A percentile compares a stretch with the other conserved stretches of the same genome.
phyloP scores from a whole-genome alignment of 495 filamentous ascomycete genomes.

The Aspergillus affinis region DNA sequence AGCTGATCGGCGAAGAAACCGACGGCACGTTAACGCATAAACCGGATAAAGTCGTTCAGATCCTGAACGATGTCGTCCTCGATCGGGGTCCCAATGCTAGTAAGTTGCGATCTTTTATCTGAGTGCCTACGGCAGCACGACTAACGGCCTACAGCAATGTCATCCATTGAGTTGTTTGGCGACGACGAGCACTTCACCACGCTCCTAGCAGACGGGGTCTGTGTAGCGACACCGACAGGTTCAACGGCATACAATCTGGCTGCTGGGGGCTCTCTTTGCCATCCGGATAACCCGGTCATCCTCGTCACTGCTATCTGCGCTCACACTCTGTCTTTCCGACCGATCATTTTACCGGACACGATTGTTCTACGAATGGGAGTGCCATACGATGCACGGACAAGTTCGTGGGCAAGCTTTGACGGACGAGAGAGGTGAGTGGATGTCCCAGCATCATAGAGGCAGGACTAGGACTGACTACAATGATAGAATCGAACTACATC shows the following conservation, averaged over 20 bases:
- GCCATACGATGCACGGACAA: slow-evolving; percentile 85
- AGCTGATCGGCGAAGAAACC: slow-evolving; percentile 79
- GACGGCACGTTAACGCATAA: slow-evolving; percentile 79
- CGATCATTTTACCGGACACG: slow-evolving; percentile 92
- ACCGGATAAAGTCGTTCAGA: slow-evolving; percentile 78
- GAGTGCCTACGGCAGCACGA: slow-evolving; percentile 7
- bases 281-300: slow-evolving; percentile 96
- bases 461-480: slow-evolving; percentile 8
- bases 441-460: background rate
- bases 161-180: slow-evolving; percentile 84
- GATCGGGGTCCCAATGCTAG: slow-evolving; percentile 89
- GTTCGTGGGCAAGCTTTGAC: slow-evolving; percentile 96
- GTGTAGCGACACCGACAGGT: slow-evolving; percentile 88
- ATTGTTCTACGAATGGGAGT: slow-evolving; percentile 90
- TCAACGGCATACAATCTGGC: slow-evolving; percentile 97
- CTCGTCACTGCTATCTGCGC: slow-evolving; percentile 94
- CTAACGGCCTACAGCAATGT: slow-evolving; percentile 65
- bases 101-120: slow-evolving; percentile 40
- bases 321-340: slow-evolving; percentile 92
- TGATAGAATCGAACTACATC: slow-evolving; percentile 69
- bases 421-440: slow-evolving; percentile 69
- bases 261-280: slow-evolving; percentile 90
- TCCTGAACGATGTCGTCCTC: slow-evolving; percentile 89
- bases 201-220: slow-evolving; percentile 82
- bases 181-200: slow-evolving; percentile 94